Conservation (phyloP, 2,329 filamentous ascomycete genomes). For the Botrytis deweyae region DNA sequence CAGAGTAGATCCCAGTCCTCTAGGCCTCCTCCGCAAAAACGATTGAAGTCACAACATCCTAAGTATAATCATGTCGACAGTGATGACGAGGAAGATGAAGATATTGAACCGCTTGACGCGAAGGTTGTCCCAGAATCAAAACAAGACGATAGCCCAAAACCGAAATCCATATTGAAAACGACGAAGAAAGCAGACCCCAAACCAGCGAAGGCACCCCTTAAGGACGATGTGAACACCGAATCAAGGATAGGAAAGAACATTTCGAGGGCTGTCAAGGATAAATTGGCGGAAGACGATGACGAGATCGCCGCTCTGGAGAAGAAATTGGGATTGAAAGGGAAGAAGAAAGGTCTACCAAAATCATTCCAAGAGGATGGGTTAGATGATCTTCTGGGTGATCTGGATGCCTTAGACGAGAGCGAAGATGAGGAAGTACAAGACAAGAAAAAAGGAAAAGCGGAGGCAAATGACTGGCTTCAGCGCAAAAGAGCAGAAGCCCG, state of each 20-base stretch:
- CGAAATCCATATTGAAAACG: slow-evolving; percentile 37
- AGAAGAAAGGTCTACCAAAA: slow-evolving; percentile 66
- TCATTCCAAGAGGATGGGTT: slow-evolving; percentile 80
- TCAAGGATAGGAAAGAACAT: slow-evolving; percentile 25
- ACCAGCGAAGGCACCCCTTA: not conserved
- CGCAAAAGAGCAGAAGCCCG: slow-evolving; percentile 53
- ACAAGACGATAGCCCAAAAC: slow-evolving; percentile 23
- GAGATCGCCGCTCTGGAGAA: slow-evolving; percentile 87
- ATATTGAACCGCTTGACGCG: not conserved
- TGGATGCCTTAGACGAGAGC: slow-evolving; percentile 59
- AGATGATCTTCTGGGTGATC: slow-evolving; percentile 61
- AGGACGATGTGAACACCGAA: slow-evolving; percentile 2
- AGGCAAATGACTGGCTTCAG: slow-evolving; percentile 60
- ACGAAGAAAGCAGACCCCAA: slow-evolving; percentile 30
- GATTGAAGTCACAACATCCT: slow-evolving; percentile 30
- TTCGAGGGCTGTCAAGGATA: slow-evolving; percentile 51
- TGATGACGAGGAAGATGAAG: slow-evolving; percentile 16
- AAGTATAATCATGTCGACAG: not conserved
- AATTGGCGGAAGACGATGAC: slow-evolving; percentile 76
- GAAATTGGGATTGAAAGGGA: slow-evolving; percentile 75
- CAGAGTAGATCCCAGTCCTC: slow-evolving; percentile 25
- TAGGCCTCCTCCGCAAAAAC: slow-evolving; percentile 34
- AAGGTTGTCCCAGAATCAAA: slow-evolving; percentile 13
- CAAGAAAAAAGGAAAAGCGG: slow-evolving; percentile 57
- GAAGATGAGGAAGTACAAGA: slow-evolving; percentile 47